Evolutionary conservation across 2,329 filamentous ascomycete species (phyloP).

Genomic region (Fusarium marasasianum): DNA sequence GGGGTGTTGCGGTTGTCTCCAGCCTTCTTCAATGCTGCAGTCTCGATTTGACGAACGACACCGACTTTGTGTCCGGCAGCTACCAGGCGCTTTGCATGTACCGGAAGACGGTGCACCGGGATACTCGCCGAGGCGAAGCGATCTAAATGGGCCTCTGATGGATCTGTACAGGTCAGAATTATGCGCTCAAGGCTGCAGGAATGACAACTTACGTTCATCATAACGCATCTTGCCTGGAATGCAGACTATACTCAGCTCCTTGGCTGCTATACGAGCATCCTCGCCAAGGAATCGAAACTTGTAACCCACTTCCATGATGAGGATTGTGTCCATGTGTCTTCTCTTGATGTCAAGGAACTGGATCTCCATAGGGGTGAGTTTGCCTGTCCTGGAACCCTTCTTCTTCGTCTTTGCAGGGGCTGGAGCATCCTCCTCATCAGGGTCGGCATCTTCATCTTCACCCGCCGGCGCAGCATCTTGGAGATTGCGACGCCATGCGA

Average conservation of each 20-base stretch:
- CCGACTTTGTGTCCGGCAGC: slow-evolving; percentile 95
- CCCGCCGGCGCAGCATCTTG: slow-evolving; percentile 63
- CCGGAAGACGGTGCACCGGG: slow-evolving; percentile 87
- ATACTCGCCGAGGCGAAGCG: slow-evolving; percentile 96
- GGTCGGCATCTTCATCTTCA: slow-evolving; percentile 69
- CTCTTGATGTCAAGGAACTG: slow-evolving; percentile 95
- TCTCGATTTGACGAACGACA: slow-evolving; percentile 93
- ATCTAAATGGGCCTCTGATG: slow-evolving; percentile 90
- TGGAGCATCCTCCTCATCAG: slow-evolving; percentile 58
- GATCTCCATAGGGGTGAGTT: slow-evolving; percentile 93
- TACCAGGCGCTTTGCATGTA: slow-evolving; percentile 93
- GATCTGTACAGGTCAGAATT: slow-evolving; percentile 58
- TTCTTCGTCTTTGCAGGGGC: slow-evolving; percentile 62
- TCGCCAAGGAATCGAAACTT: slow-evolving; percentile 98
- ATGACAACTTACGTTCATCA: slow-evolving; percentile 74
- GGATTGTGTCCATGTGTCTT: slow-evolving; percentile 86
- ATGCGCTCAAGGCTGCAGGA: slow-evolving; percentile 13
- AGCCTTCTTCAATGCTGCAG: slow-evolving; percentile 92
- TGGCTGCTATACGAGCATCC: slow-evolving; percentile 88
- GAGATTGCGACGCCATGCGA: slow-evolving; percentile 71
- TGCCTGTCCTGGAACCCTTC: slow-evolving; percentile 75
- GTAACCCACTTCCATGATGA: slow-evolving; percentile 96
- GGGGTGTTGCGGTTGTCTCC: slow-evolving; percentile 94
- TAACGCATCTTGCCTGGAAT: slow-evolving; percentile 96
- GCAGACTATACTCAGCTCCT: slow-evolving; percentile 92